Base-by-base conservation (phyloP, 1,284 basidiomycete species). In the Cerioporus squamosus region DNA sequence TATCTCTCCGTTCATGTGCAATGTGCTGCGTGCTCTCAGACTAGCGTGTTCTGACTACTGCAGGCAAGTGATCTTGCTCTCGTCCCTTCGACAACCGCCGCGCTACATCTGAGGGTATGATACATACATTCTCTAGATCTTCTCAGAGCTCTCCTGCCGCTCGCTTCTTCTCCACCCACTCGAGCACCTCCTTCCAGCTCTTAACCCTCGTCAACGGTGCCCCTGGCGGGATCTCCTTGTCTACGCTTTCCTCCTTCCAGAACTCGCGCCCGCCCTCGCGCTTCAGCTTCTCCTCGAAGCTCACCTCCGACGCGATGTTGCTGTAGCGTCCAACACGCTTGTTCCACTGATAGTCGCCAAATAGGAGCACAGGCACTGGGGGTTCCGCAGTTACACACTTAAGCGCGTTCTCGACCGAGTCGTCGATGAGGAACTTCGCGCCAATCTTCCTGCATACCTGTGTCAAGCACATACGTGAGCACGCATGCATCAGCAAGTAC, bases 321-420 rank as follows among this genome's bases (percentile, higher is more conserved):
- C 64, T 68, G 53, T 79, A 72, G 17, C 74, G 71, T 26, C 81
- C 81, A 39, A 77, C 65, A 57, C 83, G 80, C 68, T 75, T 77
- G 72, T 91, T 92, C 91, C 91, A 94, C 51, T 83, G 78, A 66
- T 92, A 91, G 46, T 83, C 74, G n/a, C 91, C 91, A 64, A 93
- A 93, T 6, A 94, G 78, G 36, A 93, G 74, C n/a, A 88, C 86
- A 2, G 79, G 82, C 15, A 82, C 72, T 1, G 76, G 75, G 17
- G 74, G 68, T 39, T 77, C 55, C 39, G 66, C 73, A 20, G 69
- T 76, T 0, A 79, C 79, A 59, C 85, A 85, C 55, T 85, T 80
- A 14, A 90, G 66, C 17, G 88, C 88, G 71, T 94, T 93, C 72
- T 93, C 91, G 36, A 86, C 70, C 3, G 89, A 91, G 74, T 94